phyloP scores from a whole-genome alignment of 805 yeast genomes.

The Lipomyces yamanashiensis region DNA sequence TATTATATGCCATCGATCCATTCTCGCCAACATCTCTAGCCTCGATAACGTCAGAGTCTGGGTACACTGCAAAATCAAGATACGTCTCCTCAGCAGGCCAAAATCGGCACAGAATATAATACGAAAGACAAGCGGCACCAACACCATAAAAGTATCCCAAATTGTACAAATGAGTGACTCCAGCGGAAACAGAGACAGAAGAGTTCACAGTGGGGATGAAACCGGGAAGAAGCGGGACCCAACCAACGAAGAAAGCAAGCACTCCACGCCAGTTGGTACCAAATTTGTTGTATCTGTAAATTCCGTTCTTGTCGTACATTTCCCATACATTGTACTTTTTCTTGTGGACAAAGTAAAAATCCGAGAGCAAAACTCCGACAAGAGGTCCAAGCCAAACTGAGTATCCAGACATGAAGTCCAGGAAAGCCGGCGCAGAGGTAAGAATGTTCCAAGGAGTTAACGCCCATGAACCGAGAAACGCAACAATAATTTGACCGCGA shows the following conservation, averaged over 20 bases:
- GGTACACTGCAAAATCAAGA: slow-evolving; percentile 11
- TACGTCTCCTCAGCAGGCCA: slow-evolving; percentile 25
- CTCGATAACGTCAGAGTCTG: not conserved
- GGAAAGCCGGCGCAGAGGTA: slow-evolving; percentile 47
- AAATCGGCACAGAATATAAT: slow-evolving; percentile 14
- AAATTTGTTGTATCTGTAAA: slow-evolving; percentile 35
- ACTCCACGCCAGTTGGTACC: slow-evolving; percentile 31
- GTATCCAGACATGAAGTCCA: slow-evolving; percentile 47
- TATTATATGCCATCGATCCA: not conserved
- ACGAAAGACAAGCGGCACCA: slow-evolving; percentile 29
- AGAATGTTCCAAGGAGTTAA: slow-evolving; percentile 35
- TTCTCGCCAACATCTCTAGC: not conserved
- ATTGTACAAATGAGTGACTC: slow-evolving; percentile 36
- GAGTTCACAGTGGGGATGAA: slow-evolving; percentile 34
- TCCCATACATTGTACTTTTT: slow-evolving; percentile 30
- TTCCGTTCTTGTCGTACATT: slow-evolving; percentile 30
- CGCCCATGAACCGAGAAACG: slow-evolving; percentile 45
- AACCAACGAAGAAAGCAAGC: slow-evolving; percentile 31
- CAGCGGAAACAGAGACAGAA: slow-evolving; percentile 14
- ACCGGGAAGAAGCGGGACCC: slow-evolving; percentile 10
- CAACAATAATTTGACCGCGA: slow-evolving; percentile 57
- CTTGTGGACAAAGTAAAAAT: slow-evolving; percentile 29
- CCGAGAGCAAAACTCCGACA: slow-evolving; percentile 29
- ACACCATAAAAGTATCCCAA: slow-evolving; percentile 38
- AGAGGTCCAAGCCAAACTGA: slow-evolving; percentile 52